Base-by-base conservation (phyloP, 1,284 basidiomycete genomes). In the Moesziomyces parantarcticus region DNA sequence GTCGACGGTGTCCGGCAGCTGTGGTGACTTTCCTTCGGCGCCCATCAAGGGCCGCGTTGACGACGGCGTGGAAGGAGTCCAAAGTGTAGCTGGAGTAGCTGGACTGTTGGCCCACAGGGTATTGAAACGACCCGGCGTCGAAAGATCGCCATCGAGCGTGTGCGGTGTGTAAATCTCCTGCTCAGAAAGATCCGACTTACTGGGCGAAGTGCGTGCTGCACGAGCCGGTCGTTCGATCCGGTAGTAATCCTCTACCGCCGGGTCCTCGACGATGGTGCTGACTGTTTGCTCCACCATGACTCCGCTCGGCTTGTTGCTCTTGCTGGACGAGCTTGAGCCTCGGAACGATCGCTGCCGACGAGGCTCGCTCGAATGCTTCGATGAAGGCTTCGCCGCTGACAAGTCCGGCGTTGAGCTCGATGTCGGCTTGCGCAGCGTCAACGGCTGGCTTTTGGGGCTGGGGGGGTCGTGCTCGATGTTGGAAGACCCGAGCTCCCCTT, bases 221-320 rank as follows among this genome's bases (percentile, higher is more conserved):
- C 42, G 41, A 9, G 42, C 25, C 3, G 50, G 61, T 10, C 55
- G 61, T 21, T 64, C 55, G 9, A 64, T 18, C 9, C 36, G 51
- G 34, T 56, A 65, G 48, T 41, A 42, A 9, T 51, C 57, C 40
- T 65, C 63, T 3, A 51, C 42, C 5, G 57, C 49, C 22, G 63
- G 57, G 34, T 65, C 56, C 14, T 65, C 63, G 5, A 65, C 49
- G 36, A 65, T 65, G 11, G 57, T 59, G 52, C 63, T 65, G 21
- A 65, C 63, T 13, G 63, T 59, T 44, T 65, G 63, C 26, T 65
- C 63, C 8, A 65, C 57, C 52, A 65, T 56, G 6, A 65, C 57
- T 26, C 56, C 52, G 40, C 20, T 47, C 16, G 16, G 4, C 32
- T 56, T 52, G 56, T 44, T 40, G 44, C 26, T 20, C 61, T 54